Evolutionary conservation across 2,329 filamentous ascomycete genomes (phyloP).

Genomic region (Aspergillus awamori): DNA sequence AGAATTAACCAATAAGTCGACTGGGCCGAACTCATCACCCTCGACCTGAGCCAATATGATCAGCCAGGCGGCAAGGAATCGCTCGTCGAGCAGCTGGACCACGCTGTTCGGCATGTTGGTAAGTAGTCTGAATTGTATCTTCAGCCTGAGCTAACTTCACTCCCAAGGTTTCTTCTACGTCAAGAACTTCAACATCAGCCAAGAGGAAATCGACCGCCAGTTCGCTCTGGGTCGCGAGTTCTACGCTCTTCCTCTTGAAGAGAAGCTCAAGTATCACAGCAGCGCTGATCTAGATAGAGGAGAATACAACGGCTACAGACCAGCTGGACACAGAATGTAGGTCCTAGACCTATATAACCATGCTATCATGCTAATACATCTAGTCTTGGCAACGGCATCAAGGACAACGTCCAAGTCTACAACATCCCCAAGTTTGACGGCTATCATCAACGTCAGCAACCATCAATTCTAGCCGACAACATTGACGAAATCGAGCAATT

Average conservation of each 20-base stretch:
- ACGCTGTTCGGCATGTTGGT: conserved; percentile 55
- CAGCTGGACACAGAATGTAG: conserved; percentile 46
- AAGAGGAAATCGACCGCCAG: conserved; percentile 63
- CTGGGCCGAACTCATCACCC: conserved; percentile 61
- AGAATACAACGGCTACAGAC: conserved; percentile 61
- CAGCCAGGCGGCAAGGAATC: conserved; percentile 58
- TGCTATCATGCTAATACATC: not conserved
- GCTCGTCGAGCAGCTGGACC: conserved; percentile 57
- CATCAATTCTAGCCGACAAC: conserved; percentile 52
- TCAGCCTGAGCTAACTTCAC: conserved; percentile 5
- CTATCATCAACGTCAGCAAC: conserved; percentile 51
- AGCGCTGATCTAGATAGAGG: conserved; percentile 52
- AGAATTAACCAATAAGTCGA: conserved; percentile 29
- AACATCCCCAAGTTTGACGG: conserved; percentile 63
- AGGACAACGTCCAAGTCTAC: conserved; percentile 62
- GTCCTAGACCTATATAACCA: conserved; percentile 12
- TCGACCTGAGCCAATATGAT: conserved; percentile 60
- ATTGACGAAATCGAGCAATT: conserved; percentile 61
- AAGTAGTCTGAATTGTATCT: conserved; percentile 6
- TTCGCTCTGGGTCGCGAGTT: conserved; percentile 64
- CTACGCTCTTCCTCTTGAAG: conserved; percentile 58
- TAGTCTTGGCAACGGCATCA: conserved; percentile 45
- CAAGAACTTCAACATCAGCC: conserved; percentile 63
- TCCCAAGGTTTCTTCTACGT: conserved; percentile 62
- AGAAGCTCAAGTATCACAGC: conserved; percentile 60